Conservation (phyloP, 129 eudicot genomes). For the Lonicera japonica region DNA sequence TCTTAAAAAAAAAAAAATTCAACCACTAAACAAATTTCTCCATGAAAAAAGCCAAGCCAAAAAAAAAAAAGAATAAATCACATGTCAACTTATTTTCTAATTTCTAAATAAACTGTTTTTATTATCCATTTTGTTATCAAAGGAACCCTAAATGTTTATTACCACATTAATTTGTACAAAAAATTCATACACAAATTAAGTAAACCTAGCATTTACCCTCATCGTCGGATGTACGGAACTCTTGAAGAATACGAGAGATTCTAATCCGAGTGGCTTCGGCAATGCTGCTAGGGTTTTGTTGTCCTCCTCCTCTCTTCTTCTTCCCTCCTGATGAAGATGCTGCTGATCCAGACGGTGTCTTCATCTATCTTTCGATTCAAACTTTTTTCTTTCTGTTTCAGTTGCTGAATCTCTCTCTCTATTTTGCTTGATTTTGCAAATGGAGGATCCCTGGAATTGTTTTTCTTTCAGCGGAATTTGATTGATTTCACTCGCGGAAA, state of each 20-base stretch:
- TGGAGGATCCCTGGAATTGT: background rate
- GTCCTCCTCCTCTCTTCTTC: slow-evolving; percentile 25
- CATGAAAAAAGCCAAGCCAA: background rate
- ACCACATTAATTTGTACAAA: too few relatives aligned
- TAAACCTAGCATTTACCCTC: slow-evolving; percentile 19
- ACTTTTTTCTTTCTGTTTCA: background rate
- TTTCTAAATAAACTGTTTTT: too few relatives aligned
- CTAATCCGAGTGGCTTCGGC: slow-evolving; percentile 48
- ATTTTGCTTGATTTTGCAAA: too few relatives aligned
- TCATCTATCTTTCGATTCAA: background rate
- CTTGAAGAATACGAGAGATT: slow-evolving; percentile 37
- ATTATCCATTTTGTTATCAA: too few relatives aligned
- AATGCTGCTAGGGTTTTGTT: slow-evolving; percentile 3
- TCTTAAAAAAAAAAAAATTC: too few relatives aligned
- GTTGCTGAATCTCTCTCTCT: background rate
- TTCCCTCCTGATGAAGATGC: slow-evolving; percentile 20
- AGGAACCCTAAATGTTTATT: too few relatives aligned
- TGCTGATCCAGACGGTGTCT: background rate
- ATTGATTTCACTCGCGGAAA: too few relatives aligned
- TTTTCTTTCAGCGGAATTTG: too few relatives aligned
- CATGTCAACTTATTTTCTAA: background rate
- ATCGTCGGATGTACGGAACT: slow-evolving; percentile 46
- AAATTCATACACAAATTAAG: too few relatives aligned
- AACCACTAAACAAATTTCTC: too few relatives aligned
- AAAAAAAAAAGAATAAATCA: background rate